Base-by-base conservation (phyloP, 345 rosid genomes). In the Mallotus nudiflorus region DNA sequence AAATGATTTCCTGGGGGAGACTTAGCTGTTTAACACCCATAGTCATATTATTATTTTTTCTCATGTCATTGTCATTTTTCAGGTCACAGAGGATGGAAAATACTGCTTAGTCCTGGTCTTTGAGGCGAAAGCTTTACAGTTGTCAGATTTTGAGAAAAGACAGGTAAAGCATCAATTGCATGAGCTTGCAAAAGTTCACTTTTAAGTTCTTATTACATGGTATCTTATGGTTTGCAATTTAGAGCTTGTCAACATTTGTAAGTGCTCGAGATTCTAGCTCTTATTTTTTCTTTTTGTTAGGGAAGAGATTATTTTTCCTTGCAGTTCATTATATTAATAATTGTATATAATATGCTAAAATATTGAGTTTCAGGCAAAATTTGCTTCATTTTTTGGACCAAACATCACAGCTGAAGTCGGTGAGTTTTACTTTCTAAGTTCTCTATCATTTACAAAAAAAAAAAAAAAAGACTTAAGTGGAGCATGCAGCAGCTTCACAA, bases 371-470 rank as follows among this genome's bases (percentile, higher is more conserved):
- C 74, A 94, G 97, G 97, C 85, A 18, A 94, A 94, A 83, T 91
- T 94, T 63, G 50, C 97, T 71, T 91, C 97, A 25, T 91, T 94
- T 82, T 94, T 94, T 76, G 98, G 97, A 77, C 97, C 97, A 15
- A 78, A 89, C 71, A 84, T 94, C 78, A 78, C 88, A 28, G 93
- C 97, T 73, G 97, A 87, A 87, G 78, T 90, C 2, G 88, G 98
- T 94, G 70, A 85, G 95, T 75, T 66, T 37, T 67, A 14, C 2
- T 20, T 39, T 70, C 24, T n/a, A 25, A n/a, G 51, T 46, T 13
- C n/a, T n/a, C n/a, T n/a, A n/a, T 25, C 55, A 13, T 6, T 62
- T 20, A 58, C 22, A n/a, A 64, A 2, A 3, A 33, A 33, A 33
- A 33, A 2, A 33, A 33, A 6, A 33, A 6, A 33, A 6, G 37